Base-by-base conservation (phyloP, 495 filamentous ascomycete species). In the Tetracladium setigerum region DNA sequence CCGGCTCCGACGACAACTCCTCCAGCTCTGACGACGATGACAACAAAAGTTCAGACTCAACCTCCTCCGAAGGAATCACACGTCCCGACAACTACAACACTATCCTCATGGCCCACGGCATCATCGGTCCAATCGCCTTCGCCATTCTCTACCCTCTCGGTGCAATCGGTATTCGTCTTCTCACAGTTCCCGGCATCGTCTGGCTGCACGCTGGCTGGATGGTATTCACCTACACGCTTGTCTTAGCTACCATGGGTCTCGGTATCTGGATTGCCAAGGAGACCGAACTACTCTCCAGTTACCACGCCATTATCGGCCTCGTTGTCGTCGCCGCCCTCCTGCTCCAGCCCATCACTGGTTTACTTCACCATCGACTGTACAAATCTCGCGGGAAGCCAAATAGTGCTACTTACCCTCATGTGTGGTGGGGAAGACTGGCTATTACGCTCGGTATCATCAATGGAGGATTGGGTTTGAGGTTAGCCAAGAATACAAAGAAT, bases 381-480 rank as follows among this genome's bases (percentile, higher is more conserved):
- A 44, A 68, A 15, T 72, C 69, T 43, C 55, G 63, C 1, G 61
- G 70, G 18, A 38, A 50, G 4, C 79, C 78, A 12, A 76, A 77
- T 12, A 10, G 68, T 4, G 68, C 80, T 56, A 78, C 75, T 10
- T 67, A 79, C 44, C 59, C 62, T 9, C 86, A 90, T 55, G 75
- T 83, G 50, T 88, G 84, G 84, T 76, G 71, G 49, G 86, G 86
- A 4, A 75, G 86, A 2, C 39, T 62, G 5, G 55, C 86, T 33
- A 71, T 89, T 30, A 60, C 71, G 4, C 55, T 86, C 14, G 85
- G 80, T 4, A 69, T 86, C 31, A 69, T 87, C 49, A 89, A 87
- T 62, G 85, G 75, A 41, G 83, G 86, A 0, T 63, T 86, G 7
- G 85, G 84, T 1, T 68, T 86, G 14, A 52, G 65, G 22, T 57